Conservation (phyloP, 345 rosid genomes). For the Raphanus sativus region DNA sequence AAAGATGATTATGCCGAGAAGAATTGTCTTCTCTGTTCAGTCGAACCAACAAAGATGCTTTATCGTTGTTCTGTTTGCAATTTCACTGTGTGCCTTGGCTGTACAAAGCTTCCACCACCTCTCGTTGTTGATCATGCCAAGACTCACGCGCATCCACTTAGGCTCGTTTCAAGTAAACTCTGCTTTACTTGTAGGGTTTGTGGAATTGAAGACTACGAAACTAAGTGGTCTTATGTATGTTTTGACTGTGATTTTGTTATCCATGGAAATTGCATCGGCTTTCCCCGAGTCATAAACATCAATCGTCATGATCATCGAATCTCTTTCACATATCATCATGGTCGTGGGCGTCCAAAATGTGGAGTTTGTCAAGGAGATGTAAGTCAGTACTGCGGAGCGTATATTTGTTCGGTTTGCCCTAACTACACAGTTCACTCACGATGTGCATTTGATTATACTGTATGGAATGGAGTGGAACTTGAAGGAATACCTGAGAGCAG, state of each 20-base stretch:
- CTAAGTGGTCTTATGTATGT: too few species aligned
- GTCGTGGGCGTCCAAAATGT: not conserved
- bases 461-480: slow-evolving; percentile 5
- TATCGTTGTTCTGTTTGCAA: slow-evolving; percentile 8
- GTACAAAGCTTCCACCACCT: slow-evolving; percentile 7
- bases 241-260: not conserved
- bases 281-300: not conserved
- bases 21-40: not conserved
- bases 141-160: slow-evolving; percentile 9
- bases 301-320: not conserved
- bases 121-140: not conserved
- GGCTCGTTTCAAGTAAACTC: not conserved
- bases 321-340: not conserved
- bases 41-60: not conserved
- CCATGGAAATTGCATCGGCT: not conserved
- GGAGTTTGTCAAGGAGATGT: not conserved
- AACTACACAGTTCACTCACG: not conserved
- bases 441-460: not conserved
- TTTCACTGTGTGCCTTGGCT: not conserved
- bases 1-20: not conserved
- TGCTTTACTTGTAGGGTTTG: not conserved
- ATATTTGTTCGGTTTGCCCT: not conserved
- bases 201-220: too few species aligned
- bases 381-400: not conserved
- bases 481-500: not conserved